These are phyloP conservation scores for Neonectria ditissima DNA, from an alignment of 2,329 filamentous ascomycete genomes.

Conservation along the genomic window DNA sequence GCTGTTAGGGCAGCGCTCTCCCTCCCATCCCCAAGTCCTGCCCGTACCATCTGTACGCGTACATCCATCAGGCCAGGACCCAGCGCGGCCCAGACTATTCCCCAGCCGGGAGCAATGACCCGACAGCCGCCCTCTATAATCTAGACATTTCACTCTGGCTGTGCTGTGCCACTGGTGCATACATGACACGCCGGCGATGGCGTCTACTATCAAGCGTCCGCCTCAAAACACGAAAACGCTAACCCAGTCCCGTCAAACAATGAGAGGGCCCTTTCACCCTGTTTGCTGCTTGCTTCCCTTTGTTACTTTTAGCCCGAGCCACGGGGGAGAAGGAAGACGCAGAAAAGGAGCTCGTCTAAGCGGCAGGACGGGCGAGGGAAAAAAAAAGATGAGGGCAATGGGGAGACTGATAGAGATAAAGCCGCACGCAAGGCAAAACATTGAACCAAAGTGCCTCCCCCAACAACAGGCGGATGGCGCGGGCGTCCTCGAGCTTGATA, in stretches of 20 bases:
- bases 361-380: neutral
- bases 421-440: neutral
- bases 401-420: neutral
- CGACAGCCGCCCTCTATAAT: neutral
- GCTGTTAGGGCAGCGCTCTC: neutral
- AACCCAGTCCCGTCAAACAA: neutral
- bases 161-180: neutral
- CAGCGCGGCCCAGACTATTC: constrained; percentile 11
- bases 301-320: neutral
- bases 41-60: neutral
- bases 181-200: neutral
- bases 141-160: neutral
- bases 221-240: constrained; percentile 4
- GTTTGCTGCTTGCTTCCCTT: neutral
- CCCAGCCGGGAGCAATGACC: neutral
- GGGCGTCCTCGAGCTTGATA: neutral
- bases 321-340: neutral
- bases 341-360: neutral
- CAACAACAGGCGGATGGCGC: neutral
- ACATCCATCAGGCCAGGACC: constrained; percentile 16
- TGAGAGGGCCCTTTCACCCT: neutral
- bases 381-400: neutral
- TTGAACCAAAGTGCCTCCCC: neutral
- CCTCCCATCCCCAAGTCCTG: neutral
- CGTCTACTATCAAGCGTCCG: constrained; percentile 1